Conservation (phyloP, 192 early-diverging fungal genomes). For the Umbelopsis vinacea region DNA sequence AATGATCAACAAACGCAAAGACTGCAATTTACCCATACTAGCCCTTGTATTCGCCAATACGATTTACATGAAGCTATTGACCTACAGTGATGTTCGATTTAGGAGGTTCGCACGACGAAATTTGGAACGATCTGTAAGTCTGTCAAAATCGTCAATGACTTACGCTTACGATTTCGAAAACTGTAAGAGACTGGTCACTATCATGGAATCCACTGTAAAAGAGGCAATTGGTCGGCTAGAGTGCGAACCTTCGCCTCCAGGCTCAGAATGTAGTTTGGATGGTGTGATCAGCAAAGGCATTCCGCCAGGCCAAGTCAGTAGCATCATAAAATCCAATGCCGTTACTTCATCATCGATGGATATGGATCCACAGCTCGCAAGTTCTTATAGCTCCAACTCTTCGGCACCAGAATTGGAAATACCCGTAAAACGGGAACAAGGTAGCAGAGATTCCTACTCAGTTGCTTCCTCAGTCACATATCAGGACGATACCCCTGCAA, state of each 20-base stretch:
- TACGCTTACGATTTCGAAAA: neutral
- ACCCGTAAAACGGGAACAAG: neutral
- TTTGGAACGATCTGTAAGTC: neutral
- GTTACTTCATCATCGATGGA: neutral
- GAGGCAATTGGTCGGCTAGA: neutral
- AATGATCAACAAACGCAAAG: conserved; percentile 24
- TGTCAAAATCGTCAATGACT: neutral
- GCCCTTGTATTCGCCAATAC: conserved; percentile 21
- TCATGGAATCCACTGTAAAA: neutral
- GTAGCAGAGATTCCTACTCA: neutral
- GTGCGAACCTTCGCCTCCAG: neutral
- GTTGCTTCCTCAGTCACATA: conserved; percentile 20
- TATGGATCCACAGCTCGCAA: neutral
- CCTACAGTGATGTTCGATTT: conserved; percentile 1
- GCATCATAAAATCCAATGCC: neutral
- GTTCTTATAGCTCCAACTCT: conserved; percentile 10
- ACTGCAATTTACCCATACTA: conserved; percentile 24
- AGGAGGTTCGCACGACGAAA: neutral
- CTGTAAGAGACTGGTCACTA: neutral
- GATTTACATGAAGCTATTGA: conserved; percentile 17
- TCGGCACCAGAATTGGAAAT: neutral
- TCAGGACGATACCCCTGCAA: conserved; percentile 17
- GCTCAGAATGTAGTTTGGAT: too few species aligned
- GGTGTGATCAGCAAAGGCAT: too few species aligned
- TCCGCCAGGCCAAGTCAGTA: too few species aligned